A percentile compares a stretch with the other conserved stretches of the same genome.
Evolutionary conservation across 805 yeast genomes (phyloP).

Genomic region (Hanseniaspora occidentalis): DNA sequence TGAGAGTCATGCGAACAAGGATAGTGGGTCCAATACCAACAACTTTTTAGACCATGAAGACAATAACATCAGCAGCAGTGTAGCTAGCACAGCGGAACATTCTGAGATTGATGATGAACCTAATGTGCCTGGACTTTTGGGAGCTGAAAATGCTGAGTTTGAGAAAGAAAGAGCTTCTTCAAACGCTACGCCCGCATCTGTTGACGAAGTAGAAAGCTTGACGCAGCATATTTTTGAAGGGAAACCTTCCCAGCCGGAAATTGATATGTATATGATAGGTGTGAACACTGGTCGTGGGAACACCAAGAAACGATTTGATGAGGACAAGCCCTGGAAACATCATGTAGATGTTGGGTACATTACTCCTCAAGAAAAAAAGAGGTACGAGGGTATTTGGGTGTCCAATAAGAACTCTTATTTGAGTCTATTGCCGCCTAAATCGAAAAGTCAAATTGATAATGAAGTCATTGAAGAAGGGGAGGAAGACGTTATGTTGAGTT

Average conservation of each 20-base stretch:
- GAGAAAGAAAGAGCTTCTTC: not conserved
- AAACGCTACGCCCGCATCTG: too few species aligned
- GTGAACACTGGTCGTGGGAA: not conserved
- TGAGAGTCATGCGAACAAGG: too few species aligned
- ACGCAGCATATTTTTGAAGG: not conserved
- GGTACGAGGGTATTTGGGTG: constrained; percentile 93
- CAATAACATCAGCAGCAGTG: not conserved
- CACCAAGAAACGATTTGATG: constrained; percentile 46
- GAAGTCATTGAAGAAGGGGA: constrained; percentile 15
- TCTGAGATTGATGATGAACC: too few species aligned
- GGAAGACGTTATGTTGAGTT: constrained; percentile 25
- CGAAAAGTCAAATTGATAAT: constrained; percentile 9
- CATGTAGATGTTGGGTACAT: constrained; percentile 46
- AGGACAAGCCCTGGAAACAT: constrained; percentile 89
- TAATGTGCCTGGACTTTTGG: too few species aligned
- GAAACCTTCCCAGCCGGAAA: not conserved
- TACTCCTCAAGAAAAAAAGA: constrained; percentile 59
- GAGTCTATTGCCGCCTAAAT: constrained; percentile 17
- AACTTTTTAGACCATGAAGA: too few species aligned
- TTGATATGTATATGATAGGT: not conserved
- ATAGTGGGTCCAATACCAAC: too few species aligned
- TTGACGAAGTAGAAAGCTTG: too few species aligned
- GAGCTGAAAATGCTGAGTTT: not conserved
- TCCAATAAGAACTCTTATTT: constrained; percentile 65
- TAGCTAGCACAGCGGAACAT: too few species aligned